Base-by-base conservation (phyloP, 768 basidiomycete species). In the Russula olivacea region DNA sequence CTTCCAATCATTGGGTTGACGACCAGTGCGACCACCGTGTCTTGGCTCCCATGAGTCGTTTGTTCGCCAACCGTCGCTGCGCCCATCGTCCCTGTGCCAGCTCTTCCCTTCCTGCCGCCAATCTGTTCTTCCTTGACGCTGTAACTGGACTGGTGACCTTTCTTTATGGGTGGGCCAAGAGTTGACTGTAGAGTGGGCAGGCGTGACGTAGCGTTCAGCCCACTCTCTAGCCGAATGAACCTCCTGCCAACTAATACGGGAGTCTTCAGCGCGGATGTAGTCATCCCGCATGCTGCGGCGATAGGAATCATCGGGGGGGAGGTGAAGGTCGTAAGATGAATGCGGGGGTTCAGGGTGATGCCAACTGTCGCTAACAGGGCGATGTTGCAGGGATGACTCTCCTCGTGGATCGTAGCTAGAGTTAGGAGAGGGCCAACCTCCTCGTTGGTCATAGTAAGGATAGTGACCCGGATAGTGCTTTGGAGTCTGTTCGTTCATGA, bases 331-430 rank as follows among this genome's bases (percentile, higher is more conserved):
- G 55, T 66, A 78, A 69, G 73, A 57, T 67, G 74, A 61, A 61
- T 72, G 70, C 10, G 69, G 68, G 63, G 81, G 80, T 61, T 74
- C 72, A 61, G 76, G 75, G 61, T 79, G 55, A 43, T 63, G 79
- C 83, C 85, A 85, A 67, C 79, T 79, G 63, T 79, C 75, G 45
- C 79, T 79, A 68, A 77, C 82, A 69, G 76, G 80, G 69, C 75
- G 77, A 69, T 82, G 79, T 67, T 84, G 82, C 19, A 81, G 75
- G 58, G 81, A 75, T 12, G 77, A 74, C 57, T 85, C 85, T 69
- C 82, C 79, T 70, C 72, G 80, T 66, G 74, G 72, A 64, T 78
- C 79, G 69, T 80, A 82, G 21, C 76, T 70, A 32, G 72, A 66
- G 64, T 79, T 77, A 67, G 79, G 58, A 38, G 67, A 63, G 4